phyloP scores from a whole-genome alignment of 768 basidiomycete genomes.

The Nevesoporus exiguus region DNA sequence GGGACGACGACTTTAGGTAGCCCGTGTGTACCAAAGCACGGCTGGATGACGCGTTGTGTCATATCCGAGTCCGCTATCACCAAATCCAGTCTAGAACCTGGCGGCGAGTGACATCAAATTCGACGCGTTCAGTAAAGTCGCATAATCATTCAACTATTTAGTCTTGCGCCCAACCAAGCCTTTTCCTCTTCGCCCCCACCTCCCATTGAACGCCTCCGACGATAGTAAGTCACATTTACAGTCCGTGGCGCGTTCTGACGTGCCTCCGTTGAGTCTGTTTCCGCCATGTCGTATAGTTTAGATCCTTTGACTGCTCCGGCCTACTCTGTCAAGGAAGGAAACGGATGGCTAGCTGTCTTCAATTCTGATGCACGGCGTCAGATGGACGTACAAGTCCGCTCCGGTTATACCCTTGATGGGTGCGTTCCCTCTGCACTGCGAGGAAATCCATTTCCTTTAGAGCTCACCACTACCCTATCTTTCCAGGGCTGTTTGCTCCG shows the following conservation, averaged over 20 bases:
- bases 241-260: slow-evolving; percentile 4
- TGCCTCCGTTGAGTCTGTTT: background rate
- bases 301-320: slow-evolving; percentile 29
- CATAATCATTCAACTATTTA: slow-evolving; percentile 6
- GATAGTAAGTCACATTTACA: slow-evolving; percentile 1
- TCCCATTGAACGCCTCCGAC: background rate
- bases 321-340: slow-evolving; percentile 42
- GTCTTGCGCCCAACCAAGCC: background rate
- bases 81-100: slow-evolving; percentile 13
- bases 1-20: background rate
- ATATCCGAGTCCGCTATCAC: slow-evolving; percentile 3
- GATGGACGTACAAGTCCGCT: slow-evolving; percentile 55
- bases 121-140: background rate
- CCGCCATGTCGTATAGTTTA: slow-evolving; percentile 22
- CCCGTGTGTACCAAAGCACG: background rate
- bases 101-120: background rate
- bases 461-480: slow-evolving; percentile 4
- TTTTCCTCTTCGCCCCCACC: background rate
- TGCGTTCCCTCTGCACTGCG: slow-evolving; percentile 35
- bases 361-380: slow-evolving; percentile 45
- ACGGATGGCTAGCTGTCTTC: slow-evolving; percentile 54
- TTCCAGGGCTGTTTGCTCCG: slow-evolving; percentile 29
- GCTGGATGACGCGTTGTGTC: background rate
- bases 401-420: slow-evolving; percentile 82
- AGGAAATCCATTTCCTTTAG: slow-evolving; percentile 4